Evolutionary conservation across 2,329 filamentous ascomycete genomes (phyloP).

Genomic region (Alternaria sp.): DNA sequence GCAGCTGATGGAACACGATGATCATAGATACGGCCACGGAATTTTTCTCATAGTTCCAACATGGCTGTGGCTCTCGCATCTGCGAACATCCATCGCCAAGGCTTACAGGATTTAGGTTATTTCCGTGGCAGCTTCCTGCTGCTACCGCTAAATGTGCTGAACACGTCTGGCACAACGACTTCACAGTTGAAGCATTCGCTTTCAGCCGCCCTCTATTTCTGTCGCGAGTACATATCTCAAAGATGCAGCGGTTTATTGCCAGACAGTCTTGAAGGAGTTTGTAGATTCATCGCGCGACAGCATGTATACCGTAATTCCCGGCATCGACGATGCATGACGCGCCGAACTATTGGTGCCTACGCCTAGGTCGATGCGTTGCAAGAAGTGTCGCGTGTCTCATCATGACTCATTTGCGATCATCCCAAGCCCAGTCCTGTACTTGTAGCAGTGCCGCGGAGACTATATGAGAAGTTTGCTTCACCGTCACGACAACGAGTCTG

Average conservation of each 20-base stretch:
- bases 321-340: neutral
- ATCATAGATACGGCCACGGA: no score
- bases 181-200: neutral
- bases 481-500: neutral
- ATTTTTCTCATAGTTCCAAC: neutral
- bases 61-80: neutral
- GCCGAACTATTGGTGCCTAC: neutral
- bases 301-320: neutral
- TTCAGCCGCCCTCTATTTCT: neutral
- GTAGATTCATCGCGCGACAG: neutral
- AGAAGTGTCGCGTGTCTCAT: neutral
- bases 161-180: neutral
- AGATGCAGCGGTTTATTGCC: neutral
- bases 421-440: neutral
- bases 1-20: neutral
- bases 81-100: neutral
- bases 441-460: neutral
- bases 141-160: neutral
- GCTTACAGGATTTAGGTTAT: neutral
- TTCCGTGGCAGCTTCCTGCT: neutral
- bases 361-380: neutral
- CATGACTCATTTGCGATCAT: neutral
- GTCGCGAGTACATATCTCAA: neutral
- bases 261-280: neutral
- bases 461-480: neutral